These are phyloP conservation scores for Dendrobium catenatum DNA, from an alignment of 106 monocot genomes.

Conservation along the genomic window DNA sequence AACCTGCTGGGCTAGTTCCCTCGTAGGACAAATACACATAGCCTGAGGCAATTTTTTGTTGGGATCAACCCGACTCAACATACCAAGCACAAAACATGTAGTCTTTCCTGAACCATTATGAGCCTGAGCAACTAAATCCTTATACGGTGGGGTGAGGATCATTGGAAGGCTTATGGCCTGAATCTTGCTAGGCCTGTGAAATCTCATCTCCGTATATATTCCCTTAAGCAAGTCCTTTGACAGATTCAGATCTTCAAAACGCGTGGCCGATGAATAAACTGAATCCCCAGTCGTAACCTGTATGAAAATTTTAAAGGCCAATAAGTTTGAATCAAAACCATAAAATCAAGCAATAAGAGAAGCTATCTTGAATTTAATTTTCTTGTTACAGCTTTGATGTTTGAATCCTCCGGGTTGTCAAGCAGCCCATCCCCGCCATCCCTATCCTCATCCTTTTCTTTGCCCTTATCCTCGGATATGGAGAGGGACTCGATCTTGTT, in stretches of 20 bases:
- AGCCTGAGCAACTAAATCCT: slow-evolving; percentile 88
- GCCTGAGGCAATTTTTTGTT: slow-evolving; percentile 61
- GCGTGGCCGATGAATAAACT: slow-evolving; percentile 65
- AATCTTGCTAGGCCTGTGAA: slow-evolving; percentile 86
- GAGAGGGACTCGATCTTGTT: slow-evolving; percentile 28
- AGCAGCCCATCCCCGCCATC: slow-evolving; percentile 20
- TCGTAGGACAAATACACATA: slow-evolving; percentile 86
- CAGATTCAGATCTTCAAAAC: slow-evolving; percentile 76
- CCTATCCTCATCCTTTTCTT: background rate
- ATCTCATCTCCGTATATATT: slow-evolving; percentile 81
- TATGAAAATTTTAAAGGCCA: background rate
- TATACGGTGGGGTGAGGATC: slow-evolving; percentile 87
- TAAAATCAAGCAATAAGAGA: background rate
- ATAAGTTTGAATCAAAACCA: background rate
- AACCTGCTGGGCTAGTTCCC: slow-evolving; percentile 79
- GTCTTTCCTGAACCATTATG: slow-evolving; percentile 98
- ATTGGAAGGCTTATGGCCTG: slow-evolving; percentile 89
- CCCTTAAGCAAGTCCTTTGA: slow-evolving; percentile 73
- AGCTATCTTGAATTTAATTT: background rate
- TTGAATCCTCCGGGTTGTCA: slow-evolving; percentile 62
- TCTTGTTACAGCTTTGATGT: slow-evolving; percentile 51
- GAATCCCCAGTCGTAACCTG: slow-evolving; percentile 76
- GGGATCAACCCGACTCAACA: slow-evolving; percentile 86
- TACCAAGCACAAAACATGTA: slow-evolving; percentile 94
- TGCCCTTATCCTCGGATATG: slow-evolving; percentile 20